These are phyloP conservation scores for Panicum hallii DNA, from an alignment of 202 grass and related monocot genomes.

Conservation along the genomic window DNA sequence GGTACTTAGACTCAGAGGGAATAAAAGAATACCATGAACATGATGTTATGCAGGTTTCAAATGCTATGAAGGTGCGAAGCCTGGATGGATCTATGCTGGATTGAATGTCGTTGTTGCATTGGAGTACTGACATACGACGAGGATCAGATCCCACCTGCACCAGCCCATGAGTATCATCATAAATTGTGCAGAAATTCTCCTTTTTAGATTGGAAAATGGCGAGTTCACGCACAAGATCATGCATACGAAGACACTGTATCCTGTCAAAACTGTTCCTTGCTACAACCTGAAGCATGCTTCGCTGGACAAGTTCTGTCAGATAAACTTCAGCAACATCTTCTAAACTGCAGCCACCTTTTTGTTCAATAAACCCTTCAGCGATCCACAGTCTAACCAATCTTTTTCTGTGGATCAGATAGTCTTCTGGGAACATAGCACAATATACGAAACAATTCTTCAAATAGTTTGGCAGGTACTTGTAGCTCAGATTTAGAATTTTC, in stretches of 20 bases:
- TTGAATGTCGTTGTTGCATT: neutral
- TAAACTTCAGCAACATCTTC: slow-evolving; percentile 57
- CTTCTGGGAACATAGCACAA: slow-evolving; percentile 55
- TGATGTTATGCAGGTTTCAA: neutral
- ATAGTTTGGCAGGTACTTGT: slow-evolving; percentile 22
- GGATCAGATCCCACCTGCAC: neutral
- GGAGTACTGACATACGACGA: slow-evolving; percentile 16
- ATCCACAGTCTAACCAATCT: slow-evolving; percentile 51
- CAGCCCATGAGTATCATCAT: slow-evolving; percentile 20
- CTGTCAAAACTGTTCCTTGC: slow-evolving; percentile 31
- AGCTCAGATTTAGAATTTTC: slow-evolving; percentile 44
- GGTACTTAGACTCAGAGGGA: slow-evolving; percentile 33
- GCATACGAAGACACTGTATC: slow-evolving; percentile 25
- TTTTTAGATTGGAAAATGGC: slow-evolving; percentile 21
- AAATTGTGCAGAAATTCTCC: slow-evolving; percentile 9
- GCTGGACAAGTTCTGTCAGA: slow-evolving; percentile 45
- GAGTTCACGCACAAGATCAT: slow-evolving; percentile 46
- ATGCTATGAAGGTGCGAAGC: slow-evolving; percentile 30
- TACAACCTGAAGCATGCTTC: slow-evolving; percentile 47
- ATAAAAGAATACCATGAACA: slow-evolving; percentile 18
- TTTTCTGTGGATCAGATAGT: slow-evolving; percentile 41
- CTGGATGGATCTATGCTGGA: neutral
- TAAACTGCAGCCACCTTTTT: slow-evolving; percentile 26
- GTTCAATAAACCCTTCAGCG: slow-evolving; percentile 47
- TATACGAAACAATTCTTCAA: slow-evolving; percentile 51